Conservation (phyloP, 148 eudicot genomes). For the Camellia lanceoleosa region DNA sequence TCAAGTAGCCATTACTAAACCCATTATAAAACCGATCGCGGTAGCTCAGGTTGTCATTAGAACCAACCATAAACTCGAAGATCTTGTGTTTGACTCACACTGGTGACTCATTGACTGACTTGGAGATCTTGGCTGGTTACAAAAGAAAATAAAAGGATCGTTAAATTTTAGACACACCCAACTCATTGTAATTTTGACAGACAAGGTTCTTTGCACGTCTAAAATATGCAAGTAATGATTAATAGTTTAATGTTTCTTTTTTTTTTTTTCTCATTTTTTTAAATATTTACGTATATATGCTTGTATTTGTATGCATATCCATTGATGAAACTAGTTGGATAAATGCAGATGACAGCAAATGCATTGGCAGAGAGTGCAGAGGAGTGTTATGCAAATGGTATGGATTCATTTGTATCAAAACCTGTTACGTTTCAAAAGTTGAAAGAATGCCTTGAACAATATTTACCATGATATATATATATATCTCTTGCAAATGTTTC, state of each 20-base stretch:
- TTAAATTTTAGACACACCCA: not conserved
- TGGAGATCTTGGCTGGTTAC: too few relatives aligned
- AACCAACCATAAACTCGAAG: too few relatives aligned
- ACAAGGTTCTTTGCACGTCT: not conserved
- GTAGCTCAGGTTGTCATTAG: too few relatives aligned
- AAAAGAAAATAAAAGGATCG: too few relatives aligned
- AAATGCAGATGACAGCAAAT: conserved; percentile 91
- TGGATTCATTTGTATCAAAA: conserved; percentile 91
- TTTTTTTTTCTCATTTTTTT: not conserved
- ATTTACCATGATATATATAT: conserved; percentile 26
- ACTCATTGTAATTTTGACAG: not conserved
- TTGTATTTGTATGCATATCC: not conserved
- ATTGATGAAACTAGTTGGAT: not conserved
- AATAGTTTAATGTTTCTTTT: not conserved
- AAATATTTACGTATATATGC: not conserved
- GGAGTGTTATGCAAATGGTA: conserved; percentile 84
- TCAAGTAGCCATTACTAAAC: too few relatives aligned
- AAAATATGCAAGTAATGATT: not conserved
- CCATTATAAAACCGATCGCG: too few relatives aligned
- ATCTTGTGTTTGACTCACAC: too few relatives aligned
- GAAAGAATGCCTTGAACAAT: conserved; percentile 71
- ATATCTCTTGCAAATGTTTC: conserved; percentile 42
- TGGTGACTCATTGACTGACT: too few relatives aligned
- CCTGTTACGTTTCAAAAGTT: conserved; percentile 81
- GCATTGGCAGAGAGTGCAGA: conserved; percentile 88